Evolutionary conservation across 2,329 filamentous ascomycete genomes (phyloP), one percentile per base, ranked within the genome.

Genomic region (Scedosporium apiospermum): DNA sequence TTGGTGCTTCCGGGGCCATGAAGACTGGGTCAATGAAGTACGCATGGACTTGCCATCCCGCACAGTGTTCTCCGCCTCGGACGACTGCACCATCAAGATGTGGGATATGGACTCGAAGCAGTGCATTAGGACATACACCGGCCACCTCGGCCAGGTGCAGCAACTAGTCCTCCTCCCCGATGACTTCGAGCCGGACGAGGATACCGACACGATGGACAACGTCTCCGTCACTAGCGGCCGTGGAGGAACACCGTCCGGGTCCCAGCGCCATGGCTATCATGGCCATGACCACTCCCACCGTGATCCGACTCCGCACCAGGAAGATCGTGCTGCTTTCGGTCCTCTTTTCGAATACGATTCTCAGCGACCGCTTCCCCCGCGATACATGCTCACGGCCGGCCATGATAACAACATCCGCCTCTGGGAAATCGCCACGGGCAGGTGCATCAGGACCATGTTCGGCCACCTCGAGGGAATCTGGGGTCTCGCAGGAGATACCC

Each of bases 1-100:
- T 0, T 96, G 89, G 68, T 82, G 86, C 60, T 80, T 99, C 12
- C 86, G 88, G 26, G 93, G 93, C 7, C 95, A 99, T 72, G 85
- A 82, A 0, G 93, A 98, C 73, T 98, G 93, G 90, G 93, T 99
- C 69, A 99, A 99, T 75, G 88, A 90, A n/a, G 93, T 98, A 38
- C 88, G 89, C 67, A 85, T 99, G 44, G 92, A 99, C 72, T 82
- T 87, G 0, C 77, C 83, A 1, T 96, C 91, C 9, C 87, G 91
- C 14, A 97, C 93, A 0, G 82, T 98, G 3, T 89, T 98, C 70
- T 96, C 93, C 0, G 92, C 92, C 1, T 97, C 92, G 0, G 95
- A 99, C 71, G 95, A 99, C 73, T 88, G 91, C 71, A 95, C 90
- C 0, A 86, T 96, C 67, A 91, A 92, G 68, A 80, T 99, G 1